These are phyloP conservation scores for Spinacia oleracea DNA, from an alignment of 179 eudicot species.

Conservation along the genomic window DNA sequence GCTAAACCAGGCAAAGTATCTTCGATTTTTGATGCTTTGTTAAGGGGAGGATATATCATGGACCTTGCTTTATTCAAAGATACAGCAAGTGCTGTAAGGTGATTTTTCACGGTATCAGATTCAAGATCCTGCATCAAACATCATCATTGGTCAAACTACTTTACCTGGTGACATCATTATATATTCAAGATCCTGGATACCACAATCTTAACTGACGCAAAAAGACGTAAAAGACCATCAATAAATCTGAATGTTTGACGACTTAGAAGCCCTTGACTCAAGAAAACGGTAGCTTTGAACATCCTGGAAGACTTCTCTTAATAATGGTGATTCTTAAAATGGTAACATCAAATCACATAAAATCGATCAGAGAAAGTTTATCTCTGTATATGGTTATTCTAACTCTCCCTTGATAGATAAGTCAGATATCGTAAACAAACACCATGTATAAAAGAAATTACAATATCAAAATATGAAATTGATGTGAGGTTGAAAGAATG, in stretches of 20 bases:
- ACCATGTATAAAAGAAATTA: too few species aligned
- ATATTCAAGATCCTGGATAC: background rate
- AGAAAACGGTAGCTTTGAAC: background rate
- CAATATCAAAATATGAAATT: too few species aligned
- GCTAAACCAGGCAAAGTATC: conserved; percentile 67
- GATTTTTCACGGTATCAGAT: conserved; percentile 64
- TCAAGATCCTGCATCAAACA: conserved; percentile 59
- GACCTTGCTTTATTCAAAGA: conserved; percentile 64
- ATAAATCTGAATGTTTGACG: background rate
- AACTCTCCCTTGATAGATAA: too few species aligned
- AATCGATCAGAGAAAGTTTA: too few species aligned
- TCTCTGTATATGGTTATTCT: background rate
- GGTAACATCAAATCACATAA: background rate
- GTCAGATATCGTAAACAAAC: too few species aligned
- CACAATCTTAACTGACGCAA: background rate
- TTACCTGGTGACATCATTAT: background rate
- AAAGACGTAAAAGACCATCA: background rate
- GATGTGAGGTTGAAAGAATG: too few species aligned
- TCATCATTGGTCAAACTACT: conserved; percentile 8
- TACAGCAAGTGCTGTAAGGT: conserved; percentile 64
- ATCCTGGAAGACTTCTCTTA: background rate
- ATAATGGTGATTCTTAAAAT: too few species aligned
- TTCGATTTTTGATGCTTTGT: conserved; percentile 53
- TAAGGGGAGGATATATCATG: conserved; percentile 62
- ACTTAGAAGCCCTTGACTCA: background rate